Evolutionary conservation across 345 rosid species (phyloP).

Genomic region (Dimocarpus longan): DNA sequence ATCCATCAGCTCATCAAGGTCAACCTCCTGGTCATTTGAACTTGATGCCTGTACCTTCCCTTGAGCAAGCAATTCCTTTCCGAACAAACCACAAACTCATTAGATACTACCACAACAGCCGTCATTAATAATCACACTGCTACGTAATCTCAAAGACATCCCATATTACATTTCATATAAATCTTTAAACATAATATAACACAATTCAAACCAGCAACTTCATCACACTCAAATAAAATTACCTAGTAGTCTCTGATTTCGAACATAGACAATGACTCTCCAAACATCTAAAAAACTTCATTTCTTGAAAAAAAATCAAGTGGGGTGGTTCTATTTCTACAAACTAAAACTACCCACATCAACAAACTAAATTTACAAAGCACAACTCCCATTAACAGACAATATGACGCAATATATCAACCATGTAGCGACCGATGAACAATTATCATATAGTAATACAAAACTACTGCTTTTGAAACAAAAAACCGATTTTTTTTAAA

Average conservation of each 20-base stretch:
- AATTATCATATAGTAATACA: background rate
- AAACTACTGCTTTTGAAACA: background rate
- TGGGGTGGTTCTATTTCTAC: background rate
- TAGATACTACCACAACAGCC: conserved; percentile 13
- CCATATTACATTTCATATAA: background rate
- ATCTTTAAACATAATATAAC: background rate
- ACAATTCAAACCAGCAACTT: background rate
- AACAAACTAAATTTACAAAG: background rate
- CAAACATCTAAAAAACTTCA: background rate
- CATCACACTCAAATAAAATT: background rate
- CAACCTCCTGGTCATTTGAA: conserved; percentile 67
- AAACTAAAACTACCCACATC: background rate
- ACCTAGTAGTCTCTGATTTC: background rate
- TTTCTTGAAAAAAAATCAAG: background rate
- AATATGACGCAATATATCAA: no score
- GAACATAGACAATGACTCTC: background rate
- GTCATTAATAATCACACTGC: conserved; percentile 9
- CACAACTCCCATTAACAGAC: background rate
- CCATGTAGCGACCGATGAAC: no score
- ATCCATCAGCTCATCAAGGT: conserved; percentile 96
- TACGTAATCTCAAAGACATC: background rate
- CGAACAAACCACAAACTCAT: conserved; percentile 23
- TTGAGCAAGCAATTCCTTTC: conserved; percentile 72
- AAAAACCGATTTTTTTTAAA: background rate
- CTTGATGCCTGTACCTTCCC: conserved; percentile 64